Evolutionary conservation across 331 rosid species (phyloP).

Genomic region (Arachis monticola): DNA sequence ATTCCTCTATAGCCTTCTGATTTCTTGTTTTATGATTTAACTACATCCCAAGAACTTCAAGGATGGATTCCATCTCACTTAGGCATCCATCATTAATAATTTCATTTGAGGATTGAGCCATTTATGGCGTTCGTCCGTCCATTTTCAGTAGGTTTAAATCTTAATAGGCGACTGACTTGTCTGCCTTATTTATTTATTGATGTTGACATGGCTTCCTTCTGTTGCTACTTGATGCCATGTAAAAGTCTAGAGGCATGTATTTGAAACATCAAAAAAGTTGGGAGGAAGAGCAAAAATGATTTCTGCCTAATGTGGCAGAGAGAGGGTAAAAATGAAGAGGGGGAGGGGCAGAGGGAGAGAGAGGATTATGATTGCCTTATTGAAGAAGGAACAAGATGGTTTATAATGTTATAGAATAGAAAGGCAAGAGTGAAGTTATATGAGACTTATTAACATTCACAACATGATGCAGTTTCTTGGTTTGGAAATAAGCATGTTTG

Average conservation of each 20-base stretch:
- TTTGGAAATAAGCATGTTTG: neutral
- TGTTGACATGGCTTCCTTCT: neutral
- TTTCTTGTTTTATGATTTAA: neutral
- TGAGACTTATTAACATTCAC: neutral
- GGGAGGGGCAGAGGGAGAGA: neutral
- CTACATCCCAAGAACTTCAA: slow-evolving; percentile 1
- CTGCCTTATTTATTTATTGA: slow-evolving; percentile 7
- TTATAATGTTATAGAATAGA: neutral
- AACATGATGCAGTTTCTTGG: neutral
- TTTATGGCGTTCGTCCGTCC: neutral
- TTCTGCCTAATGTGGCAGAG: neutral
- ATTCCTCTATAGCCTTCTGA: neutral
- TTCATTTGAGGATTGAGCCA: slow-evolving; percentile 18
- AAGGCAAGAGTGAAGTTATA: neutral
- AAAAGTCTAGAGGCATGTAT: neutral
- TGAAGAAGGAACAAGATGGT: neutral
- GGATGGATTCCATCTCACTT: neutral
- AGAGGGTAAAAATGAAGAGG: neutral
- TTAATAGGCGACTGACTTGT: neutral
- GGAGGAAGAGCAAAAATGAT: neutral
- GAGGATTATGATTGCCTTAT: neutral
- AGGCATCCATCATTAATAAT: neutral
- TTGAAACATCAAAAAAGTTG: neutral
- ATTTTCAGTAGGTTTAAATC: neutral
- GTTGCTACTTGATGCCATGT: neutral